Base-by-base conservation (phyloP, 2,329 filamentous ascomycete species). In the Fusarium lyarnte region DNA sequence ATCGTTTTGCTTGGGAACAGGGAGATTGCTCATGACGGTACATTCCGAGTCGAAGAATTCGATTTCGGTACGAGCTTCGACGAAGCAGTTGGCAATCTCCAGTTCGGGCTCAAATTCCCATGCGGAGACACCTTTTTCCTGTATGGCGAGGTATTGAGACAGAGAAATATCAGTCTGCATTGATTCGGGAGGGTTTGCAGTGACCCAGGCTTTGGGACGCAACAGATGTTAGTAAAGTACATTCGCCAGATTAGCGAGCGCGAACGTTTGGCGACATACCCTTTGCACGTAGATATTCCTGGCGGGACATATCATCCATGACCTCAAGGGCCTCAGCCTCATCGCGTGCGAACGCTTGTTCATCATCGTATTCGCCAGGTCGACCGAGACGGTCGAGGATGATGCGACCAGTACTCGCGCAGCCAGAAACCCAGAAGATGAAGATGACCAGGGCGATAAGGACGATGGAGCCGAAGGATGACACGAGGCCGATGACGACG, bases 91-190 rank as follows among this genome's bases (percentile, higher is more conserved):
- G 75, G 96, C 96, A 75, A 98, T 98, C 83, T 99, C 96, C 39
- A 98, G 85, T 82, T 99, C 96, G n/a, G 96, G 96, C 82, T 98
- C 96, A 78, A 99, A 99, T 82, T 99, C 96, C 96, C 96, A 99
- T 11, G 96, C 96, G 9, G 96, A 97, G n/a, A 99, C 95, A 55
- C 96, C 96, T 82, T 99, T 99, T 85, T 99, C 96, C 84, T 99
- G 96, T 74, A 99, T 99, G 45, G 96, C 96, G 66, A 99, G 88
- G 81, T 97, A 98, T 81, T 99, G 96, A 39, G 96, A 98, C 72
- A 99, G 85, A 27, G 96, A 98, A 73, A 99, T 99, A 80, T 99
- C 96, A 75, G 96, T 98, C 78, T 96, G 94, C 65, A 95, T 85
- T 12, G 96, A 98, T 82, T 99, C 96, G 73, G 96, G 94, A 6